Evolutionary conservation across 176 grass and related monocot species (phyloP), one percentile per base, ranked within the genome.

Genomic region (Oryza rufipogon): DNA sequence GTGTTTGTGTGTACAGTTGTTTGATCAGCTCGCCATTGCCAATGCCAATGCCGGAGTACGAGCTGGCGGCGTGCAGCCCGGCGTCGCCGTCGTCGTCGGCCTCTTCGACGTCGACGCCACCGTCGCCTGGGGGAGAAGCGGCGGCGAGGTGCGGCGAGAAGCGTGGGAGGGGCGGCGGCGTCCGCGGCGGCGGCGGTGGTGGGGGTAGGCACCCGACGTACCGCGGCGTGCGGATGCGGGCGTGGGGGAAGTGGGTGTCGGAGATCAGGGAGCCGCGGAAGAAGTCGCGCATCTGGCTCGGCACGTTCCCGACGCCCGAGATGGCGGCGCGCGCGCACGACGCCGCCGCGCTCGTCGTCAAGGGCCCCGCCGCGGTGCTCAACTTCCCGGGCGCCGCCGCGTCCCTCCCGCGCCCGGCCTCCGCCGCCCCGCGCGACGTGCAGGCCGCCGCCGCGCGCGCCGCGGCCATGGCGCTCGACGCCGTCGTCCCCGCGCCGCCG

Each of bases 241-340:
- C 85, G 9, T 97, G 91, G 94, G 94, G 94, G 6, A 97, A 97
- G 90, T 97, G 91, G 94, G 94, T 97, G 82, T 94, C 94, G 11
- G 94, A 97, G 90, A 97, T 97, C 71, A 86, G 94, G 15, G 94
- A 92, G 91, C 94, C 94, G 17, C 89, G 90, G 28, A 97, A 97
- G 79, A 97, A 97, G 81, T 97, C 94, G 5, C 94, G 94, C 60
- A 97, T 97, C 85, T 97, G 94, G 94, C 91, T 97, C 7, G 94
- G 94, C 45, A 97, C 94, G 5, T 97, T 97, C 85, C 87, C 89
- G 7, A 92, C 89, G 26, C 78, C 94, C 0, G 94, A 97, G 88
- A 97, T 97, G 94, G 94, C 94, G 1, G 94, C 94, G 44, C 89
- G 91, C 33, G 94, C 94, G 8, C 94, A 94, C 60, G 94, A 97